phyloP scores from a whole-genome alignment of 2,329 filamentous ascomycete species.

The Cladophialophora bantiana region DNA sequence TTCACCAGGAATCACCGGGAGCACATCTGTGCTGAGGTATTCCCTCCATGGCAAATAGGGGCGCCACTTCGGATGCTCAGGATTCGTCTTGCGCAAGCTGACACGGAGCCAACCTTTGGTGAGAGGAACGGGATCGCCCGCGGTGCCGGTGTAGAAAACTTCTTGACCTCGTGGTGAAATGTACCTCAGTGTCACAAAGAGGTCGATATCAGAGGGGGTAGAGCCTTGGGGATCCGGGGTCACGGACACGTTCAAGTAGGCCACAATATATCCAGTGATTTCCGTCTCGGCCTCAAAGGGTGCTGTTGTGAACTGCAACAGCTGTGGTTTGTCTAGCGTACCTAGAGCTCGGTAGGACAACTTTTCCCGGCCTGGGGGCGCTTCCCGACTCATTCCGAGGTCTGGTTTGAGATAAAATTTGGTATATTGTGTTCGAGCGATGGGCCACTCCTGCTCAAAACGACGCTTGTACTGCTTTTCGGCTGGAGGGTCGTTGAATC shows the following conservation, averaged over 20 bases:
- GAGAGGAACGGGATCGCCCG: conserved; percentile 61
- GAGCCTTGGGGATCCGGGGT: conserved; percentile 49
- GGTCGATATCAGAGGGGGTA: conserved; percentile 60
- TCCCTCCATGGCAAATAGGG: conserved; percentile 50
- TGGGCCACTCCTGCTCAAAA: conserved; percentile 70
- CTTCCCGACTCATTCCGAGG: conserved; percentile 71
- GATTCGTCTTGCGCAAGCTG: conserved; percentile 57
- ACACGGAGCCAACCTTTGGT: conserved; percentile 62
- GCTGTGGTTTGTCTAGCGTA: conserved; percentile 60
- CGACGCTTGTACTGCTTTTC: conserved; percentile 65
- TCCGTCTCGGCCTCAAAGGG: conserved; percentile 69
- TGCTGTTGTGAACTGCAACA: conserved; percentile 67
- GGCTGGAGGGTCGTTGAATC: conserved; percentile 68
- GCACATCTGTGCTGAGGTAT: conserved; percentile 57
- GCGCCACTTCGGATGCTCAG: conserved; percentile 52
- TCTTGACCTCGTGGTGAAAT: background rate
- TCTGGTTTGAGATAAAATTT: conserved; percentile 64
- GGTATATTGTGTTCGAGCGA: conserved; percentile 69
- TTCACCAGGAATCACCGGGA: conserved; percentile 57
- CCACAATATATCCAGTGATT: conserved; percentile 72
- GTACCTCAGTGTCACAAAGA: conserved; percentile 38
- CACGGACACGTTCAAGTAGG: conserved; percentile 68
- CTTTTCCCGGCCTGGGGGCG: conserved; percentile 48
- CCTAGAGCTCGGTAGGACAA: conserved; percentile 68
- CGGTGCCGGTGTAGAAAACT: conserved; percentile 50